Base-by-base conservation (phyloP, 257 asterid species). In the Leonotis leonurus region DNA sequence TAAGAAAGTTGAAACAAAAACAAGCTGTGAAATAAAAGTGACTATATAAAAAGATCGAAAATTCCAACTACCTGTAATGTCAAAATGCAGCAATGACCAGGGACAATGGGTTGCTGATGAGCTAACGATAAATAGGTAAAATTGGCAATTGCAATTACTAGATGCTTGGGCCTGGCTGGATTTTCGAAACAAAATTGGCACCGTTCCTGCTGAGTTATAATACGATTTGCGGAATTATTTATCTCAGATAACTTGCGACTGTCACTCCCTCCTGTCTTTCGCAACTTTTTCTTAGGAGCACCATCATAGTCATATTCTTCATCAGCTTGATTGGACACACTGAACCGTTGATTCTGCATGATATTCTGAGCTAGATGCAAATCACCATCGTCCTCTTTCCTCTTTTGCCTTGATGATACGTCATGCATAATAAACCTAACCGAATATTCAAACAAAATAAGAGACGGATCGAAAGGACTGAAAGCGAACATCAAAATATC, bases 231-330 rank as follows among this genome's bases (percentile, higher is more conserved):
- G 27, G 82, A 68, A 67, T 70, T 70, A 46, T 83, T 66, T 40
- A 78, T 72, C 75, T 85, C 83, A 44, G 76, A 62, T 13, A 89
- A 67, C 69, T 72, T 75, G 37, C 26, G 61, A 70, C 72, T 77
- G 53, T 59, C 48, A 59, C 61, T 70, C 61, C 81, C 84, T 63
- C 73, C 85, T 81, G 77, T 85, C 84, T 83, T 84, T 50, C 85
- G 77, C 49, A 59, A 16, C 75, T 85, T 93, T 62, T 61, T 85
- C 75, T 76, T 82, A 55, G 97, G 94, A 50, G 86, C 88, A 25
- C 75, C 95, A 36, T 93, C 99, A 68, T 85, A 85, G 67, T 92
- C 99, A 67, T 93, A 89, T 77, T 93, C 99, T 65, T 89, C 97
- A 73, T 93, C 96, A 18, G 95, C 95, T 77, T 78, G 94, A 67